Evolutionary conservation across 371 early-diverging fungal genomes (phyloP).

Genomic region (Mortierella sp.): DNA sequence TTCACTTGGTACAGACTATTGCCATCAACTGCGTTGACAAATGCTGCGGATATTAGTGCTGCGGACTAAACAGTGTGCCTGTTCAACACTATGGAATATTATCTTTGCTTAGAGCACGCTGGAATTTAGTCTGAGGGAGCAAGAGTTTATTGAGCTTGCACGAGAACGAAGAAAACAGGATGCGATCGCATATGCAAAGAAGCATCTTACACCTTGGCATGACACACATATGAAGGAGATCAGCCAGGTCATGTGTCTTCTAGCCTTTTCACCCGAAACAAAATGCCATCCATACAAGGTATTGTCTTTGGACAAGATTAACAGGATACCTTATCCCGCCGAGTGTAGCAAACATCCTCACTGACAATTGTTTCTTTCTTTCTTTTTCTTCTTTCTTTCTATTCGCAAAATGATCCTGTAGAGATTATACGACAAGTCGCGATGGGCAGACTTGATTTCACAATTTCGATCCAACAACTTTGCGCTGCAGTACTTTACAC

Average conservation of each 20-base stretch:
- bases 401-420: slow-evolving; percentile 13
- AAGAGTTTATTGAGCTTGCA: slow-evolving; percentile 92
- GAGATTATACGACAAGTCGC: slow-evolving; percentile 74
- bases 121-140: slow-evolving; percentile 93
- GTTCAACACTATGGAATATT: slow-evolving; percentile 27
- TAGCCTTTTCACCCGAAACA: slow-evolving; percentile 83
- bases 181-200: slow-evolving; percentile 87
- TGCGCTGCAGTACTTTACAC: slow-evolving; percentile 84
- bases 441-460: slow-evolving; percentile 82
- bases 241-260: slow-evolving; percentile 86
- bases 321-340: background rate
- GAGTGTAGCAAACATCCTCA: background rate
- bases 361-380: background rate
- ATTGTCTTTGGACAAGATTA: background rate
- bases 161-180: slow-evolving; percentile 69
- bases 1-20: background rate
- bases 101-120: slow-evolving; percentile 72
- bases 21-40: background rate
- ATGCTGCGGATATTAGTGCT: background rate
- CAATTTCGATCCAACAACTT: slow-evolving; percentile 88
- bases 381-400: slow-evolving; percentile 22
- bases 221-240: slow-evolving; percentile 79
- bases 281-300: slow-evolving; percentile 81
- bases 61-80: slow-evolving; percentile 2
- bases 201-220: slow-evolving; percentile 80